Evolutionary conservation across 2,329 filamentous ascomycete genomes (phyloP).

Genomic region (Xylariaceae sp.): DNA sequence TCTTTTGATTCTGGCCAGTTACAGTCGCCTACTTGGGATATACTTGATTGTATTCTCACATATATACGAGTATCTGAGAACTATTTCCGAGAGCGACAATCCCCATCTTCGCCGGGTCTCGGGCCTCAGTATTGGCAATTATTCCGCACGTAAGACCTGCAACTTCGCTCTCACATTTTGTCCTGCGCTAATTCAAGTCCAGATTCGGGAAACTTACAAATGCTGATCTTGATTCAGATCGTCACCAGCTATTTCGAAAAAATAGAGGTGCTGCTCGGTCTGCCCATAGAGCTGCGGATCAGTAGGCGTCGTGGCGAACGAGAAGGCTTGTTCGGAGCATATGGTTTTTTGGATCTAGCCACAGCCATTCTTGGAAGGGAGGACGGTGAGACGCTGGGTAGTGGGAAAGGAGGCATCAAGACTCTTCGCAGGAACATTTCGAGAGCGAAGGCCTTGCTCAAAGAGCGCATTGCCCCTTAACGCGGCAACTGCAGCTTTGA

Average conservation of each 20-base stretch:
- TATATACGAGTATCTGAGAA: background rate
- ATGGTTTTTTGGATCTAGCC: background rate
- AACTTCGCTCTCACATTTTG: background rate
- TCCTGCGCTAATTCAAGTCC: background rate
- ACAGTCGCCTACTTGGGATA: background rate
- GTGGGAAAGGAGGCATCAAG: background rate
- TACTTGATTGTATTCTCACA: slow-evolving; percentile 1
- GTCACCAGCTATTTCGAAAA: slow-evolving; percentile 1
- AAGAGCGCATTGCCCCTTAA: slow-evolving; percentile 1
- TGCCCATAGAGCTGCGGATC: background rate
- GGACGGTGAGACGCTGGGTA: background rate
- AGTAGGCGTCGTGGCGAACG: background rate
- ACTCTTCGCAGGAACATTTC: background rate
- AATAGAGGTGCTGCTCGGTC: background rate
- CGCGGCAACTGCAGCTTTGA: too few relatives aligned
- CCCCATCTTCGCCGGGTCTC: background rate
- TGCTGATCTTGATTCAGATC: background rate
- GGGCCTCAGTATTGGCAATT: background rate
- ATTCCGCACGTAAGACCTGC: background rate
- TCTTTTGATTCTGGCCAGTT: background rate
- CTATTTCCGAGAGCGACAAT: slow-evolving; percentile 1
- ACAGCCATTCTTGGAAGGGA: background rate
- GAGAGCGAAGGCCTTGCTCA: background rate
- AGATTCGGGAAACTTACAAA: slow-evolving; percentile 6
- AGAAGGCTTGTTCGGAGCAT: background rate